phyloP scores from a whole-genome alignment of 208 protist genomes.

The Lotmaria passim region DNA sequence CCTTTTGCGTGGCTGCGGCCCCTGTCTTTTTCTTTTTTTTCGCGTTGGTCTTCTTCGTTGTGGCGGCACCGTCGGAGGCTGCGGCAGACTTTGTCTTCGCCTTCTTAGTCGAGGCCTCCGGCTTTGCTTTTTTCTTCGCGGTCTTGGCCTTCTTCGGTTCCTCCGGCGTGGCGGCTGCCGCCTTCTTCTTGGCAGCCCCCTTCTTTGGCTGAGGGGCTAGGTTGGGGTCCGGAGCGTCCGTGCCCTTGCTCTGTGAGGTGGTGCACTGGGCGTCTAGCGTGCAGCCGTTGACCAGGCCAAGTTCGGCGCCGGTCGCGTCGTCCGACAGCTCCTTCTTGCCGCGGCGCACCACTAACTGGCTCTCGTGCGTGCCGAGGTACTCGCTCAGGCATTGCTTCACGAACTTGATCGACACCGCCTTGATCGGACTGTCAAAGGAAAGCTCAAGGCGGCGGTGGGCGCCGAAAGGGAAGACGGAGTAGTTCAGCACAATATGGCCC shows the following conservation, averaged over 20 bases:
- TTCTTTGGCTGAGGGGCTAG: constrained; percentile 18
- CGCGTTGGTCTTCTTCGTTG: background rate
- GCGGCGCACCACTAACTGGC: constrained; percentile 27
- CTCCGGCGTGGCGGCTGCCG: background rate
- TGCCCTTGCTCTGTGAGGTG: background rate
- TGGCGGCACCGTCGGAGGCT: background rate
- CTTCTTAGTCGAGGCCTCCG: background rate
- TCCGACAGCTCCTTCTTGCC: constrained; percentile 21
- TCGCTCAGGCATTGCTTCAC: constrained; percentile 13
- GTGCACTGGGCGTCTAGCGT: constrained; percentile 20
- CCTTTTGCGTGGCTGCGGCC: background rate
- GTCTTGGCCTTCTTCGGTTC: background rate
- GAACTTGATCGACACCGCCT: constrained; percentile 10
- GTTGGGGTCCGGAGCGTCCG: background rate
- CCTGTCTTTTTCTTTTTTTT: background rate
- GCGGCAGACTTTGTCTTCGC: constrained; percentile 3
- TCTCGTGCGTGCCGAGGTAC: constrained; percentile 17
- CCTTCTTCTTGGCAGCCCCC: constrained; percentile 12
- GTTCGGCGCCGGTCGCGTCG: background rate
- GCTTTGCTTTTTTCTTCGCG: background rate
- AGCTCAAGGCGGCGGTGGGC: constrained; percentile 34
- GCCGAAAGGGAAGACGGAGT: constrained; percentile 8
- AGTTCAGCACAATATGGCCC: constrained; percentile 35
- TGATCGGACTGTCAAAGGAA: constrained; percentile 34
- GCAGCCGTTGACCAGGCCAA: constrained; percentile 5